Evolutionary conservation across 225 moss, liverwort and hornwort genomes (phyloP), one percentile per base, ranked within the genome.

Genomic region (Pleurozium schreberi): DNA sequence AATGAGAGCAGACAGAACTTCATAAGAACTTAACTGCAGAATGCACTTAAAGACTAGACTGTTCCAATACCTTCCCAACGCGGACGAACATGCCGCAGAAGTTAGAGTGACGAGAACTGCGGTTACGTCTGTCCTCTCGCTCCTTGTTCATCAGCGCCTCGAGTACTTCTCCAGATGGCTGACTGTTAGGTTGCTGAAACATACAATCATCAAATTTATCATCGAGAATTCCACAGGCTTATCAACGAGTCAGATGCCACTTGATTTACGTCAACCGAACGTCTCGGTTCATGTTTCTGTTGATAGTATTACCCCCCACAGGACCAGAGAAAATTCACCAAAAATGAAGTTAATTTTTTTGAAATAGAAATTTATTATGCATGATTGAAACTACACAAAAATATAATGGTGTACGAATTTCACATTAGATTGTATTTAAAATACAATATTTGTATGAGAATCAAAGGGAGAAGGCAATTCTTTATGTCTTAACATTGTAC

Each of bases 71-170:
- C 93, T 92, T 93, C 63, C 92, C 95, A 89, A 99, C 95, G 58
- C 95, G 95, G 49, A 96, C 94, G 88, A 96, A 95, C 92, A 93
- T 96, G 82, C 99, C 99, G 43, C 93, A 93, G 89, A 96, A 97
- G 57, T 93, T 91, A 42, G 96, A 92, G 89, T 95, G 95, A 85
- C 94, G 96, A 38, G 96, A 89, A 50, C 81, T 49, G 62, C 84
- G 91, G 53, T 52, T 79, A 22, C 91, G 91, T 75, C 90, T 92
- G 67, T 89, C 92, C 83, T 90, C 92, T 86, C 91, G 93, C 87
- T 99, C 97, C 70, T 95, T 92, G 36, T 68, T 85, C 90, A 95
- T 93, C 84, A 95, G 45, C 28, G 92, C 89, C 87, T 92, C 90
- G 38, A 99, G 89, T 53, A 91, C 90, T 47, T 75, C 94, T 89